Base-by-base conservation (phyloP, 163 green algal species). In the Botryococcus braunii region DNA sequence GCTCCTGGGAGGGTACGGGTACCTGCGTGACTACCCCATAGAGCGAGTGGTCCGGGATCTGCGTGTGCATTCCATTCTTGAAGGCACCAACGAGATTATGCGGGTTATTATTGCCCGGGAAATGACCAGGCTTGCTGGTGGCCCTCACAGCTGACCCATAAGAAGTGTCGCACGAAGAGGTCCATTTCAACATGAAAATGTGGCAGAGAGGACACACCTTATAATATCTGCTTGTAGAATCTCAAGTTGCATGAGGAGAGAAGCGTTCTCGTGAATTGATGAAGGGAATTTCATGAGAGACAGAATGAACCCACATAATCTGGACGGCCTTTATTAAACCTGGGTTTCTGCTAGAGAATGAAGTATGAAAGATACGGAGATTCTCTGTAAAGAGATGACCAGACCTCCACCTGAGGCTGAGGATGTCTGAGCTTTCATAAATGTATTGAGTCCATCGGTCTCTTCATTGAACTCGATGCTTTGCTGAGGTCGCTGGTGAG, bases 81-180 rank as follows among this genome's bases (percentile, higher is more conserved):
- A 93, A 62, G 88, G 87, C 38, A 93, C 87, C 48, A 94, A 94
- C 52, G 85, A 94, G 75, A 82, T 93, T 68, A 94, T 94, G 87
- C 57, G 85, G 11, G 39, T 92, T 27, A 85, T 93, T 59, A 86
- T 93, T 35, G 27, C 63, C 50, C 34, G 73, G 1, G 74, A 88
- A 70, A 62, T 88, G 41, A 57, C 80, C n/a, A 79, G 73, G 58
- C 47, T 74, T 13, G 46, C 17, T 27, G 46, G 13, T 21, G 21
- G 46, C 46, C 21, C 17, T 27, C 13, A 55, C 17, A 55, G 17
- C 46, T 13, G 46, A 21, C 46, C 21, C 17, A 13, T 21, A 27
- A 55, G 17, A 55, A 27, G 46, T 55, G 17, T 27, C 46, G 13
- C 46, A 55, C 46, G 17, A 55, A 55, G 46, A 55, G 46, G 46